Evolutionary conservation across 2,329 filamentous ascomycete genomes (phyloP), one percentile per base, ranked within the genome.

Genomic region (Paraphoma chrysanthemicola): DNA sequence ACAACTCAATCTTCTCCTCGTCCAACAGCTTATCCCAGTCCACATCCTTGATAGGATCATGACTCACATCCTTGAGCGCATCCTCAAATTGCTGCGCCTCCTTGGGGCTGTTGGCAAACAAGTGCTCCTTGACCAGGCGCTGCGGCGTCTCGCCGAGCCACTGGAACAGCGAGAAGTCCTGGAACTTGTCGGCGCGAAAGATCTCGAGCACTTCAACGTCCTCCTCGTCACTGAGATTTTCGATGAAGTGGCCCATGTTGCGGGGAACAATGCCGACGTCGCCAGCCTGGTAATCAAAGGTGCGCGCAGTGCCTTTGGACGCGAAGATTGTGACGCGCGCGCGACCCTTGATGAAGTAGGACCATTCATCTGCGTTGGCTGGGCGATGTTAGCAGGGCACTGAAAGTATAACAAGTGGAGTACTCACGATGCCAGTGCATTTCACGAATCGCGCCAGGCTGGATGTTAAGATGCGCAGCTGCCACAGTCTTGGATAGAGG

Each of bases 161-260:
- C 77, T 91, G 87, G 77, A 90, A 90, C 16, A 91, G 79, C 0
- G 86, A 89, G 64, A 92, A 90, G 70, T 92, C 89, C 60, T 87
- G 81, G 71, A 92, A 93, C 72, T 88, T 82, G 62, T 90, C 86
- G 0, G 88, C 85, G 48, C 87, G 82, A 78, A 93, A 90, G 14
- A 93, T 87, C 76, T 93, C 90, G 10, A 93, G 79, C 74, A 93
- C 90, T 71, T 91, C 87, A 2, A 93, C 77, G 16, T 89, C 85
- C 72, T 92, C 89, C 47, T 90, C 86, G n/a, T 90, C 88, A 41
- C 80, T 82, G 5, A 91, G 86, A 66, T 93, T 93, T 81, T 94
- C 90, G 51, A 94, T 89, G 71, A 92, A 93, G 71, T 93, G 90
- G 3, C 89, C 90, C 83, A 90, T 91, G 71, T 91, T 91, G 68